Evolutionary conservation across 352 stramenopile species (phyloP), one percentile per base, ranked within the genome.

Genomic region (Pythium plurisporium): DNA sequence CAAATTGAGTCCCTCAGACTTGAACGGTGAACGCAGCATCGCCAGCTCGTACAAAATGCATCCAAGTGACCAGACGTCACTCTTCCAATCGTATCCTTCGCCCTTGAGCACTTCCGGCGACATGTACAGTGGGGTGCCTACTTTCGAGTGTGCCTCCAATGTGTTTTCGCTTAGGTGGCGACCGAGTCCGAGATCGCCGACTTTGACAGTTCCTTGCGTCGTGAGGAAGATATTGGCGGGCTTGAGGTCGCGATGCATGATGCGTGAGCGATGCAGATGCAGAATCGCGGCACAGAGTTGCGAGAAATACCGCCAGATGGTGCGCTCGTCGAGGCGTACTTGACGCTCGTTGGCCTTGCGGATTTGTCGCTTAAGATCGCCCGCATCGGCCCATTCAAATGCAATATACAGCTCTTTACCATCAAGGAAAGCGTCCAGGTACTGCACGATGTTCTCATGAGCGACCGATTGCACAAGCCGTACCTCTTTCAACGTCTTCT

Each of bases 1-100:
- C 4, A 98, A 73, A 43, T 96, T 95, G 20, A 98, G 70, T 0
- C 87, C 90, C 56, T 97, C 89, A 6, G 78, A 80, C 56, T 97
- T 98, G 65, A 98, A 98, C 12, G 95, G 95, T 19, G 91, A 97
- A 3, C 84, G 79, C 12, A 98, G 79, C 86, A 96, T 96, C 6
- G 90, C 89, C 4, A 98, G 74, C 66, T 98, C 95, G 67, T 98
- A 98, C 26, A 98, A 74, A 45, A 98, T 90, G 59, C 95, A 98
- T 4, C 95, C 95, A 33, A 98, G 76, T 29, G 74, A 94, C 95
- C 95, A 98, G 4, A 98, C 86, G 64, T 98, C 95, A 53, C 82
- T 96, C 64, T 97, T 98, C 86, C 86, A 97, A 60, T 97, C 90
- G 65, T 98, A 98, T 22, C 88, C 86, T 48, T 96, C 82, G 15